phyloP scores from a whole-genome alignment of 805 yeast species.

The Saturnispora sanitii region DNA sequence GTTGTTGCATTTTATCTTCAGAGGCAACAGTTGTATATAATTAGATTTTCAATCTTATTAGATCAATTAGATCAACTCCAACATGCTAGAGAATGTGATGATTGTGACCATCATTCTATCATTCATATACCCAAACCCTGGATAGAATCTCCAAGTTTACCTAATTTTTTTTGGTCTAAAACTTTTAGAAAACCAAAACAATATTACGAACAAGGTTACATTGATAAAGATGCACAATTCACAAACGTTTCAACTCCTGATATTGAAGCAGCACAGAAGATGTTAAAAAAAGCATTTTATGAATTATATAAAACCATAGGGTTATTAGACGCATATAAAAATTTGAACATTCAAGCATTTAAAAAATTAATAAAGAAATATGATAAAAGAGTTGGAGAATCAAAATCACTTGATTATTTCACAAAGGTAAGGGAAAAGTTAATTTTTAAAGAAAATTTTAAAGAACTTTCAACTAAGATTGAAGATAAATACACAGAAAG shows the following conservation, averaged over 20 bases:
- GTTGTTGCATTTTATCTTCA: conserved; percentile 52
- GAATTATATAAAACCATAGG: conserved; percentile 70
- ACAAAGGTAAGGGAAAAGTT: conserved; percentile 43
- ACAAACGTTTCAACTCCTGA: conserved; percentile 8
- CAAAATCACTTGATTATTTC: conserved; percentile 40
- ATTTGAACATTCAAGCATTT: conserved; percentile 76
- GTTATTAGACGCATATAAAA: conserved; percentile 56
- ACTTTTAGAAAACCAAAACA: conserved; percentile 24
- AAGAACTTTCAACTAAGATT: conserved; percentile 20
- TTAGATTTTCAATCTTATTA: conserved; percentile 49
- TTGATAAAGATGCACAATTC: conserved; percentile 14
- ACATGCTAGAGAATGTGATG: conserved; percentile 2
- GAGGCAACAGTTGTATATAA: conserved; percentile 49
- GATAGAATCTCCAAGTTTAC: conserved; percentile 28
- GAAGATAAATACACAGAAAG: conserved; percentile 58
- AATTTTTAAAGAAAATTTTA: neutral
- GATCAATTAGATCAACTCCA: conserved; percentile 58
- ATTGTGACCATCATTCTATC: neutral
- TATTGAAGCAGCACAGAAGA: conserved; percentile 43
- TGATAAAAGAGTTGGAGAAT: conserved; percentile 57
- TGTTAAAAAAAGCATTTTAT: conserved; percentile 54
- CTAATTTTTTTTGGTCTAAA: conserved; percentile 27
- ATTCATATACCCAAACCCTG: conserved; percentile 3
- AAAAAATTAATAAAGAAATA: conserved; percentile 83
- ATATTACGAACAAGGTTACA: conserved; percentile 25